phyloP scores from a whole-genome alignment of 2,329 filamentous ascomycete genomes.

The Aureobasidium vineae region DNA sequence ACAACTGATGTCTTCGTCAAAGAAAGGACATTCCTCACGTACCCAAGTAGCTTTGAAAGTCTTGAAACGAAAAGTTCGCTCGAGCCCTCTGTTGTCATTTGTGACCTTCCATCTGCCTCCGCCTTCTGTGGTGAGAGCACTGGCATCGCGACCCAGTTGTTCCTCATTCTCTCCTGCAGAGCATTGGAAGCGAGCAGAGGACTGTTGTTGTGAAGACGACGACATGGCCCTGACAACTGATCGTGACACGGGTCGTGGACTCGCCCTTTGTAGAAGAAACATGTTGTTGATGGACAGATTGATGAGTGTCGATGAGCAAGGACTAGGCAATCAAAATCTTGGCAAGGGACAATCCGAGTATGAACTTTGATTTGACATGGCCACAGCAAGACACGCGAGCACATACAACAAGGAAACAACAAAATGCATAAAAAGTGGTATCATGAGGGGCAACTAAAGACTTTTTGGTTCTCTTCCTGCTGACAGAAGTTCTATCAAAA shows the following conservation, averaged over 20 bases:
- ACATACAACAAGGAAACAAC: background rate
- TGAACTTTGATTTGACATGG: background rate
- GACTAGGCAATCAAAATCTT: background rate
- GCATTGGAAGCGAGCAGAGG: background rate
- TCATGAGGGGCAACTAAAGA: conserved; percentile 28
- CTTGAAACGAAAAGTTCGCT: conserved; percentile 41
- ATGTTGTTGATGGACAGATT: background rate
- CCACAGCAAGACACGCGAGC: background rate
- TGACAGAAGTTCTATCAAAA: conserved; percentile 25
- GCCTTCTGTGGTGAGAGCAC: background rate
- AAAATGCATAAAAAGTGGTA: conserved; percentile 26
- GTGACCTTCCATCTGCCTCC: conserved; percentile 37
- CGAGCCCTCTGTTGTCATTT: conserved; percentile 37
- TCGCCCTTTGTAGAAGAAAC: background rate
- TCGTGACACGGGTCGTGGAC: background rate
- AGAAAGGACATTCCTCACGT: conserved; percentile 20
- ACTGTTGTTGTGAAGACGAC: background rate
- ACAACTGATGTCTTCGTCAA: background rate
- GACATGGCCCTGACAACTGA: conserved; percentile 6
- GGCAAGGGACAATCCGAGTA: background rate
- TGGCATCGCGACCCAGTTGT: conserved; percentile 32
- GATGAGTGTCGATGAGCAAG: background rate
- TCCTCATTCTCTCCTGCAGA: conserved; percentile 30
- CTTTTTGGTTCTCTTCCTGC: conserved; percentile 25
- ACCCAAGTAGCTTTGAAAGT: conserved; percentile 44